These are phyloP conservation scores for Colletotrichum kahawae DNA, from an alignment of 2,329 filamentous ascomycete genomes.

Conservation along the genomic window DNA sequence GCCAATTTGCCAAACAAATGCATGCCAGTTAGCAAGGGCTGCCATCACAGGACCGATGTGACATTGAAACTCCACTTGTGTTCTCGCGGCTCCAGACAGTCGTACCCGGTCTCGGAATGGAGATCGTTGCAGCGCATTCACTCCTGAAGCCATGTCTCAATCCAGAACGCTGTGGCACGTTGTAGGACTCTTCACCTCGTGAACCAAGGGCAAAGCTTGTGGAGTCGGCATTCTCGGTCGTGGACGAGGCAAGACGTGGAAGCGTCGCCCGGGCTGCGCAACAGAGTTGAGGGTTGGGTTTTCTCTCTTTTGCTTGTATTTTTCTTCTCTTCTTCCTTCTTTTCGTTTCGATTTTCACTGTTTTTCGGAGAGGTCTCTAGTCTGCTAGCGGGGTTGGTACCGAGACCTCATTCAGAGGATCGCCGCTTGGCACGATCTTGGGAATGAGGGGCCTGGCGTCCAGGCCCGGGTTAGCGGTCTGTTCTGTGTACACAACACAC, in stretches of 20 bases:
- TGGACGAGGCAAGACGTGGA: background rate
- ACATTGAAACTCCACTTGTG: background rate
- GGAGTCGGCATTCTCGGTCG: background rate
- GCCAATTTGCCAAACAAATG: background rate
- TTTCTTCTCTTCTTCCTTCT: background rate
- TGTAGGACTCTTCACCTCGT: conserved; percentile 1
- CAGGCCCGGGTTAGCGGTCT: background rate
- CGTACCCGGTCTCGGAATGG: background rate
- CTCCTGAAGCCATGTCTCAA: background rate
- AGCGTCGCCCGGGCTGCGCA: background rate
- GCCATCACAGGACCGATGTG: background rate
- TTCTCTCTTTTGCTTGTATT: conserved; percentile 11
- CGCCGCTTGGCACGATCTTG: background rate
- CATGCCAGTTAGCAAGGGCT: background rate
- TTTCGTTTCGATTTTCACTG: background rate
- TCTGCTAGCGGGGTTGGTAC: background rate
- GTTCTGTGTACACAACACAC: background rate
- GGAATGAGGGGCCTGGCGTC: background rate
- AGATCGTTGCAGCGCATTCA: background rate
- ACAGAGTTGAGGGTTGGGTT: background rate
- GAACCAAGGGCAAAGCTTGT: background rate
- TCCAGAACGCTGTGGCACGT: background rate
- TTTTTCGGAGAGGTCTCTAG: background rate
- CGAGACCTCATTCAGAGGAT: background rate
- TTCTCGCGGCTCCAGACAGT: background rate